Percentiles rank a stretch among this genome's conserved stretches.
These are phyloP conservation scores for Vitis rupestris DNA, from an alignment of 164 flowering plant species.

Conservation along the genomic window DNA sequence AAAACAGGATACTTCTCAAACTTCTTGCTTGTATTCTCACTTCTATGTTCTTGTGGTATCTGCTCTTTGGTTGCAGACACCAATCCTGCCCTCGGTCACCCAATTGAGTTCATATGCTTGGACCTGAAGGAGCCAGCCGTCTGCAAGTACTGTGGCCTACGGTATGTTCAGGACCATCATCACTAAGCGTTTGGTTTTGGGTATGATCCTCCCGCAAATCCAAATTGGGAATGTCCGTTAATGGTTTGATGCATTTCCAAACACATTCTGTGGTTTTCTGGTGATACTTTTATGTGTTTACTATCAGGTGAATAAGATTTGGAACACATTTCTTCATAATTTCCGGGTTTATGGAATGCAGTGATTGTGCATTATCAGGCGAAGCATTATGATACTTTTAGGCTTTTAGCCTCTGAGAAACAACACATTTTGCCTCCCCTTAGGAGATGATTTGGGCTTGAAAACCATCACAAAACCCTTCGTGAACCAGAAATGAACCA, in stretches of 20 bases:
- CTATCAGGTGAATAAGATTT: neutral
- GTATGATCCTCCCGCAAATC: neutral
- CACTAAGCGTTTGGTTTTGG: slow-evolving; percentile 25
- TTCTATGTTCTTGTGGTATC: neutral
- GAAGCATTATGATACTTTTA: no score
- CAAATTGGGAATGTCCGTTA: neutral
- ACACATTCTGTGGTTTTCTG: neutral
- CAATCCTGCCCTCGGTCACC: slow-evolving; percentile 93
- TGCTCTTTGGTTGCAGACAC: slow-evolving; percentile 45
- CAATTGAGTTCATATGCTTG: slow-evolving; percentile 94
- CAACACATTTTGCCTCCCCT: no score
- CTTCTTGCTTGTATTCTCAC: neutral
- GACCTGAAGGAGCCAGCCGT: slow-evolving; percentile 78
- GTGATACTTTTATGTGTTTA: neutral
- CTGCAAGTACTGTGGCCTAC: slow-evolving; percentile 97
- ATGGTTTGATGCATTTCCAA: neutral
- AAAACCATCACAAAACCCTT: no score
- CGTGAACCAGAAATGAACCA: no score
- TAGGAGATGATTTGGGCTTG: no score
- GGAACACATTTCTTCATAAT: neutral
- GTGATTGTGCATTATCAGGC: no score
- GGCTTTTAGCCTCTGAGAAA: no score
- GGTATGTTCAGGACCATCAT: slow-evolving; percentile 82
- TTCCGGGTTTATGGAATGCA: neutral
- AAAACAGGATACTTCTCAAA: neutral